Percentiles rank a stretch among this genome's conserved stretches.
These are phyloP conservation scores for Poa pratensis DNA, from an alignment of 176 grass and related monocot species.

Conservation along the genomic window DNA sequence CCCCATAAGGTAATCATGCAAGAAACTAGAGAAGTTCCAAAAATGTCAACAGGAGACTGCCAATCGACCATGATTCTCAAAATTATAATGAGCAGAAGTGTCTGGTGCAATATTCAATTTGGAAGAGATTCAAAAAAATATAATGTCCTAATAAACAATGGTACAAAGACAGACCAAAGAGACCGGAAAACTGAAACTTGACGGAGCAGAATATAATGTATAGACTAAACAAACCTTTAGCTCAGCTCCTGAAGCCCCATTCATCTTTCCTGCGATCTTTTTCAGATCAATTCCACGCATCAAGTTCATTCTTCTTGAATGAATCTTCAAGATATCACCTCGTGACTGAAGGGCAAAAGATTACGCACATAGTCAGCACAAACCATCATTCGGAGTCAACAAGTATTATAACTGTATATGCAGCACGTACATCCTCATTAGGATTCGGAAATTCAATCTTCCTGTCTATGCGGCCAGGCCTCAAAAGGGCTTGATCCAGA, in stretches of 20 bases:
- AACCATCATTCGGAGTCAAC: conserved; percentile 7
- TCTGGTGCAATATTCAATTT: neutral
- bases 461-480: conserved; percentile 96
- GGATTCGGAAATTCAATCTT: conserved; percentile 99
- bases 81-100: neutral
- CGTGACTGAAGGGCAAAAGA: conserved; percentile 71
- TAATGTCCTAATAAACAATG: neutral
- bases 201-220: neutral
- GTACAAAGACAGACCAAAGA: neutral
- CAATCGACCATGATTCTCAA: neutral
- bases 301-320: conserved; percentile 99
- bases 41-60: neutral
- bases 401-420: neutral
- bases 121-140: neutral
- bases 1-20: neutral
- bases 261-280: conserved; percentile 98
- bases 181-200: neutral
- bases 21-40: neutral
- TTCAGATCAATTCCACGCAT: conserved; percentile 99
- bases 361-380: conserved; percentile 35
- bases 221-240: conserved; percentile 72
- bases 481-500: conserved; percentile 95
- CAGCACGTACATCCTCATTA: conserved; percentile 80
- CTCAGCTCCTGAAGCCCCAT: conserved; percentile 96
- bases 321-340: conserved; percentile 97